Conservation (phyloP, 139 green algal genomes). For the Gonium pectorale region DNA sequence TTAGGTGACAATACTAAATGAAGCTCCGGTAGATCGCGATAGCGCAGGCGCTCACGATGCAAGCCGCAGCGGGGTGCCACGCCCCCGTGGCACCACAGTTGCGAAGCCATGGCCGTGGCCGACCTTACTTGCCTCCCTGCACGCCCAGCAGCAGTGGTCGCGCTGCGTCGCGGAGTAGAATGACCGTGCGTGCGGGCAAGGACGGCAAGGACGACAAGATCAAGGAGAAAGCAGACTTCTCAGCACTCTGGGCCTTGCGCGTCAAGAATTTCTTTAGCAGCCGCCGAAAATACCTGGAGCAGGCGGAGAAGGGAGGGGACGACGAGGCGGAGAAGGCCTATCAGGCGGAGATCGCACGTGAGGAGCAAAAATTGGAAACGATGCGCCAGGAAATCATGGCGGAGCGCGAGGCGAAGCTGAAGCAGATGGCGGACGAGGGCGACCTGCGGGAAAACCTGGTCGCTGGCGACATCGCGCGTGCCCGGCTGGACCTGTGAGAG, state of each 20-base stretch:
- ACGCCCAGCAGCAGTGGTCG: slow-evolving; percentile 7
- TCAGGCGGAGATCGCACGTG: neutral
- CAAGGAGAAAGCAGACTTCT: slow-evolving; percentile 67
- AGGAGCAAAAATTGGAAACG: slow-evolving; percentile 2
- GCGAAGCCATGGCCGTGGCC: neutral
- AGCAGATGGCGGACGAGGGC: neutral
- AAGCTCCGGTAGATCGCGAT: too few relatives aligned
- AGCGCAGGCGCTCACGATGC: slow-evolving; percentile 28
- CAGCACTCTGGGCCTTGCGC: slow-evolving; percentile 61
- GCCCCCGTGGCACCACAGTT: neutral
- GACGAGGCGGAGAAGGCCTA: neutral
- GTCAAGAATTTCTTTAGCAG: slow-evolving; percentile 64
- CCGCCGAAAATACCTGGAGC: slow-evolving; percentile 58
- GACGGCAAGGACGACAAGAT: slow-evolving; percentile 1
- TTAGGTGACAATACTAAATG: too few relatives aligned
- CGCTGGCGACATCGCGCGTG: slow-evolving; percentile 8
- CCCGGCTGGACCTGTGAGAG: slow-evolving; percentile 31
- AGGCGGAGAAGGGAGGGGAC: slow-evolving; percentile 18
- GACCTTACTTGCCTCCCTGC: neutral
- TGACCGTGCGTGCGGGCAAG: slow-evolving; percentile 4
- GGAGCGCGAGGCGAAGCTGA: slow-evolving; percentile 29
- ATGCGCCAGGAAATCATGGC: slow-evolving; percentile 38
- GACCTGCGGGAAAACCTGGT: slow-evolving; percentile 23
- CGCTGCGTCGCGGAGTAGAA: neutral
- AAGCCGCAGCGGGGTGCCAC: slow-evolving; percentile 1